Evolutionary conservation across 805 yeast genomes (phyloP), one percentile per base, ranked within the genome.

Genomic region (Aciculoconidium aculeatum): DNA sequence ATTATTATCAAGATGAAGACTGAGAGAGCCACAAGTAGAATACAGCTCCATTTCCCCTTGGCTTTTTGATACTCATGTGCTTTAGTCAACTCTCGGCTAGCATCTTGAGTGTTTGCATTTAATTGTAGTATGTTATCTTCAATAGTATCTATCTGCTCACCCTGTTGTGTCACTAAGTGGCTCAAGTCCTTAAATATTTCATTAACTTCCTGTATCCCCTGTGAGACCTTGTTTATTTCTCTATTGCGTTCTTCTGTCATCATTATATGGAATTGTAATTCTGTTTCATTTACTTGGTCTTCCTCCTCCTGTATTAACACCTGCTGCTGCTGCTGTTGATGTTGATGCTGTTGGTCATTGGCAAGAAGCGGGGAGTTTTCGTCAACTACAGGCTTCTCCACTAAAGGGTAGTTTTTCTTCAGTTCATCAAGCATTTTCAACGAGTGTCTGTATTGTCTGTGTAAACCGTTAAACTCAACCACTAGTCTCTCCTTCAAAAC

Each of bases 181-280:
- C 87, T 86, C 33, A 88, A 55, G 45, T 87, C 95, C 41, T 77
- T 76, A 52, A 86, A 87, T 4, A 88, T 87, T 7, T 86, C 69
- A 52, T 88, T 87, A 23, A 88, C 84, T 41, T 88, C 96, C 30
- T 68, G 72, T 7, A 87, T 85, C 0, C 95, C 94, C 23, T 75
- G 74, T 23, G 80, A 77, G 6, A 87, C 79, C 37, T 74, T 77
- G 17, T 67, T 63, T 17, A 88, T 81, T 37, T 85, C 92, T 14
- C 72, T 59, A 30, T 81, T 78, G 32, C 96, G 61, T 45, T 85
- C 90, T 33, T 77, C 74, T 2, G 87, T 76, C 4, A 82, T 53
- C 1, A 77, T 51, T 1, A 72, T 44, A 42, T 83, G 90, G 38
- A 77, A 75, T 39, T 75, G 81, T 13, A 81, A 47, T 28, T 80